phyloP scores from a whole-genome alignment of 2,329 filamentous ascomycete species.

The Aschersonia sp. region DNA sequence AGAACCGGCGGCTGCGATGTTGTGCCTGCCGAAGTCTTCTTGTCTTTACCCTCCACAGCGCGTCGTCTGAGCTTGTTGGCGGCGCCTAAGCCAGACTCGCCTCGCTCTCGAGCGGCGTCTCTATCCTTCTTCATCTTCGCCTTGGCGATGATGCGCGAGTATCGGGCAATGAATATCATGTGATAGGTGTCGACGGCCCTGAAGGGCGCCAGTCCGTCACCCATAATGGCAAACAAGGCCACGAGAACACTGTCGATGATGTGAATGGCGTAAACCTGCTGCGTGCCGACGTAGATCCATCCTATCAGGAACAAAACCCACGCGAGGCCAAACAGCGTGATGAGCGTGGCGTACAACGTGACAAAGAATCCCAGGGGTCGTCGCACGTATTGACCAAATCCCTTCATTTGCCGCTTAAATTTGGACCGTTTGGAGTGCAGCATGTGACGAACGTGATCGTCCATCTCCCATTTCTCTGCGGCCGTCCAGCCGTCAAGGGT shows the following conservation, averaged over 20 bases:
- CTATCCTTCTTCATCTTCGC: slow-evolving; percentile 30
- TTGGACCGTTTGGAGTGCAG: slow-evolving; percentile 67
- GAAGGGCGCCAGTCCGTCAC: slow-evolving; percentile 60
- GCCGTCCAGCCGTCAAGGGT: slow-evolving; percentile 60
- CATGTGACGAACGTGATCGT: slow-evolving; percentile 81
- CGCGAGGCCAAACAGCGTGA: slow-evolving; percentile 71
- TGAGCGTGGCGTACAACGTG: slow-evolving; percentile 68
- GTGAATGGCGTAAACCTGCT: slow-evolving; percentile 55
- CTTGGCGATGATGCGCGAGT: slow-evolving; percentile 25
- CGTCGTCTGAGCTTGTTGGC: background rate
- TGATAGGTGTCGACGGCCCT: slow-evolving; percentile 74
- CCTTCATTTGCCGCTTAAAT: slow-evolving; percentile 66
- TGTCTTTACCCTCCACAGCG: background rate
- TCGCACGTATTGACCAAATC: slow-evolving; percentile 66
- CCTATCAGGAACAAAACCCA: slow-evolving; percentile 89
- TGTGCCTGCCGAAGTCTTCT: background rate
- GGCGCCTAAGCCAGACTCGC: background rate
- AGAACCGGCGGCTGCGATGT: background rate
- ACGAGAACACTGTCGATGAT: slow-evolving; percentile 59
- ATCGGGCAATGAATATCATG: slow-evolving; percentile 70
- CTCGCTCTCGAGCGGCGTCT: background rate
- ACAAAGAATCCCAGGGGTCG: slow-evolving; percentile 71
- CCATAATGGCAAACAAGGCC: slow-evolving; percentile 56
- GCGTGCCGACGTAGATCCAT: slow-evolving; percentile 70
- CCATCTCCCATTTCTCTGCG: slow-evolving; percentile 61